A percentile compares a stretch with the other conserved stretches of the same genome.
These are phyloP conservation scores for Claviceps africana DNA, from an alignment of 2,329 filamentous ascomycete genomes.

Conservation along the genomic window DNA sequence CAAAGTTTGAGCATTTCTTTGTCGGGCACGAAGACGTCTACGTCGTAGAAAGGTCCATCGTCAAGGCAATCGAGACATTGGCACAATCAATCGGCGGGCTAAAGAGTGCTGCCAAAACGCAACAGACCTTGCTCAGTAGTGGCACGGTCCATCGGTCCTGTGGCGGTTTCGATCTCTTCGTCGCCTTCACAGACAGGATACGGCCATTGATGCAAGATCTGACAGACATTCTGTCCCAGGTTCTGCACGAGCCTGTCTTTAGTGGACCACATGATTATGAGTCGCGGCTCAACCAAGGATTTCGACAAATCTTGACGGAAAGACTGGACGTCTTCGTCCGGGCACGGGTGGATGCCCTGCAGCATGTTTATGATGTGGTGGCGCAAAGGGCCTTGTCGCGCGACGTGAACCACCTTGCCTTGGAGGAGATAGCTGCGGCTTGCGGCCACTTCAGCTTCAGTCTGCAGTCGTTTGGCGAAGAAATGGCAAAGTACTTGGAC, in stretches of 20 bases:
- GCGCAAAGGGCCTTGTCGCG: conserved; percentile 45
- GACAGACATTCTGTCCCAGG: conserved; percentile 67
- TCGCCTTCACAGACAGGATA: conserved; percentile 69
- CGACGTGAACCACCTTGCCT: conserved; percentile 67
- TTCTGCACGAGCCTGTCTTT: conserved; percentile 72
- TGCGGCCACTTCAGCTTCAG: conserved; percentile 89
- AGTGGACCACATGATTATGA: conserved; percentile 13
- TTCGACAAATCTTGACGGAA: conserved; percentile 58
- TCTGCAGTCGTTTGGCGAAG: conserved; percentile 72
- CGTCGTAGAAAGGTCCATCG: conserved; percentile 57
- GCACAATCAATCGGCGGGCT: conserved; percentile 77
- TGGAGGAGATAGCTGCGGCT: conserved; percentile 83
- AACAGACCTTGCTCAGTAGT: conserved; percentile 59
- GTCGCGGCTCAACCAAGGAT: conserved; percentile 56
- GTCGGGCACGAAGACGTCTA: conserved; percentile 65
- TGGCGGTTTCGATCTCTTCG: conserved; percentile 59
- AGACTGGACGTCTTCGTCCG: conserved; percentile 61
- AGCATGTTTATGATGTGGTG: conserved; percentile 60
- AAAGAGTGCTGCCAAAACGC: conserved; percentile 70
- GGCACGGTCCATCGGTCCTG: background rate
- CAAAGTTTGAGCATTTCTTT: conserved; percentile 72
- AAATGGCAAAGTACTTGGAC: conserved; percentile 65
- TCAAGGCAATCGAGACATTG: conserved; percentile 66
- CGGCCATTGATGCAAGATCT: conserved; percentile 85
- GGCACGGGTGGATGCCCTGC: conserved; percentile 58